Conservation (phyloP, 75 land plant species). For the Chamaecyparis obtusa region DNA sequence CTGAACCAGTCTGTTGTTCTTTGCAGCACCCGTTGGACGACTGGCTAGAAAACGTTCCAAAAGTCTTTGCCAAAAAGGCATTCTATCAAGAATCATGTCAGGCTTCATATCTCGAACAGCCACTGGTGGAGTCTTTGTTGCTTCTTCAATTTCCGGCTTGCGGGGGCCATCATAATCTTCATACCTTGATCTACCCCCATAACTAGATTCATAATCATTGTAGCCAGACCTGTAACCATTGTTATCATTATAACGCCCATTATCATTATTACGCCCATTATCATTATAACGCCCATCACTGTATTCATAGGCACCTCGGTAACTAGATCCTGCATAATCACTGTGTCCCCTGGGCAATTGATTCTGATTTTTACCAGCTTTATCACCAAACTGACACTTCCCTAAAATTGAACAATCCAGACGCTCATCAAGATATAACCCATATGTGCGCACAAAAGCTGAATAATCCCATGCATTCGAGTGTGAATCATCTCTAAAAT, state of each 20-base stretch:
- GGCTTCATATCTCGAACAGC: slow-evolving; percentile 59
- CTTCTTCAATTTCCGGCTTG: slow-evolving; percentile 17
- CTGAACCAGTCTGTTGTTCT: slow-evolving; percentile 61
- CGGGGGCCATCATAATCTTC: slow-evolving; percentile 20
- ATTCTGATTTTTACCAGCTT: background rate
- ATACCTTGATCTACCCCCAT: slow-evolving; percentile 17
- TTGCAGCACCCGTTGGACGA: slow-evolving; percentile 86
- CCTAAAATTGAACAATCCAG: slow-evolving; percentile 67
- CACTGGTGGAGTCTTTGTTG: slow-evolving; percentile 22
- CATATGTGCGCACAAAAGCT: slow-evolving; percentile 86
- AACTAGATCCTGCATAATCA: slow-evolving; percentile 1
- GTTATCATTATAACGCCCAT: background rate
- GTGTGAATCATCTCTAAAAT: slow-evolving; percentile 71
- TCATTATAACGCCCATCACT: background rate
- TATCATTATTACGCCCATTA: background rate
- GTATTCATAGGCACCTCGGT: slow-evolving; percentile 9
- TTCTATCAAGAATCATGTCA: slow-evolving; percentile 50
- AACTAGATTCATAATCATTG: slow-evolving; percentile 12
- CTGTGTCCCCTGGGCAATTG: slow-evolving; percentile 22
- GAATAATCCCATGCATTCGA: slow-evolving; percentile 84
- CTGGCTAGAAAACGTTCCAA: slow-evolving; percentile 81
- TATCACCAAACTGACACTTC: slow-evolving; percentile 12
- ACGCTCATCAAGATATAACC: slow-evolving; percentile 76
- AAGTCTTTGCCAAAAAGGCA: slow-evolving; percentile 61
- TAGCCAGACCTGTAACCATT: slow-evolving; percentile 2